Evolutionary conservation across 768 basidiomycete genomes (phyloP), one percentile per base, ranked within the genome.

Genomic region (Russula earlei): DNA sequence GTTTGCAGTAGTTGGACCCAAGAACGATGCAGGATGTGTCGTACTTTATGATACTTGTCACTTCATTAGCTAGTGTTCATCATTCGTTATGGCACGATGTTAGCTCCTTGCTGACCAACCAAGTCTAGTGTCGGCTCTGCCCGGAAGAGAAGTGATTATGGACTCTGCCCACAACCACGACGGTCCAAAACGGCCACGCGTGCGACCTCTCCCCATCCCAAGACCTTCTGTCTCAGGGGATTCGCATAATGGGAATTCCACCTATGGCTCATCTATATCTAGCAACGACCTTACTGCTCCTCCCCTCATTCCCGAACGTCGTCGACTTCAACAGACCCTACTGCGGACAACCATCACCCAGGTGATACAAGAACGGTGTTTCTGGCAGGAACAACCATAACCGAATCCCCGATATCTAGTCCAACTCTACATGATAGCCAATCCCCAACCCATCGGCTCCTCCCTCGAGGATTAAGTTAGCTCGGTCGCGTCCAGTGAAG

Each of bases 401-500:
- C 52, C 25, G 57, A 58, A 37, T 58, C 57, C 12, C 57, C 52
- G 3, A 14, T 44, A 40, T 49, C 57, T 34, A 54, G 52, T 29
- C 59, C 59, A 1, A 37, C 46, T 33, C 36, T 29, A 25, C 19
- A 5, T 29, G 31, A 54, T 15, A 52, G 54, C 20, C 45, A 31
- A 31, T 59, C 52, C 17, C 43, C 48, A 19, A n/a, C 17, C 15
- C 24, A 7, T 22, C 20, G 14, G 31, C 43, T 10, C 19, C 53
- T 11, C 33, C 22, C 12, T 43, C 37, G 29, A 45, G 37, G 19
- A 15, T 14, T 17, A 2, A 49, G 41, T 38, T 49, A 29, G 6
- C 45, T 3, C 52, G 61, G 24, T 38, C 53, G 14, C 61, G 61
- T 27, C 54, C 50, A 15, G 24, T 48, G 27, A 55, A 52, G 58